Evolutionary conservation across 768 basidiomycete species (phyloP), one percentile per base, ranked within the genome.

Genomic region (Phaffia tasmanica): DNA sequence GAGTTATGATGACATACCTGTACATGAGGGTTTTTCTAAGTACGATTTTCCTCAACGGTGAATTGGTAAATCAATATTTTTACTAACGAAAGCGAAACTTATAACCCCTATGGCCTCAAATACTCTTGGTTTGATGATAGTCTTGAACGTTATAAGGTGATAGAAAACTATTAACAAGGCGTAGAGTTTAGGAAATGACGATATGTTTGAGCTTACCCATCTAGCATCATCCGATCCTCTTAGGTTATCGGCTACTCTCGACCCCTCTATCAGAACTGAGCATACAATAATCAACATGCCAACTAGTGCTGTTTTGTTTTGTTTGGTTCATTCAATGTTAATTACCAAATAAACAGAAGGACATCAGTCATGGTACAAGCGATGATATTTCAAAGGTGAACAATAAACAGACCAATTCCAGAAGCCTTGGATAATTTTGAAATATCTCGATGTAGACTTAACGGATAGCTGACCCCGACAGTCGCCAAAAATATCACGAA

Each of bases 21-120:
- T 25, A 30, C 18, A 16, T 5, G 49, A 5, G 32, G 19, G 3
- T 1, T 32, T 35, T 9, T 11, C 11, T 14, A 32, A 11, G 2
- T 14, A 58, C 32, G 30, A 25, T 32, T 16, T 46, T 25, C 15
- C n/a, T 58, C 57, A 58, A 47, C 30, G 7, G 11, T 8, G 11
- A 1, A 25, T 23, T 23, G 23, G 46, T 27, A 29, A 46, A 42
- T 15, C 8, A 9, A 35, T 2, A 63, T 15, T 3, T 19, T 18
- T 50, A 68, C 73, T 63, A 53, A 76, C 74, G 11, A 75, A 75
- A 6, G 67, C 67, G 70, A 78, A 76, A 47, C 74, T 75, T 72
- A 99, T 99, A 69, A 99, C 95, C 27, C 94, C 95, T 57, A 97
- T 93, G 35, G 95, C 93, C 75, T 89, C 89, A 74, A 95, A 90